Evolutionary conservation across 139 green algal species (phyloP).

Genomic region (Closterium sp.): DNA sequence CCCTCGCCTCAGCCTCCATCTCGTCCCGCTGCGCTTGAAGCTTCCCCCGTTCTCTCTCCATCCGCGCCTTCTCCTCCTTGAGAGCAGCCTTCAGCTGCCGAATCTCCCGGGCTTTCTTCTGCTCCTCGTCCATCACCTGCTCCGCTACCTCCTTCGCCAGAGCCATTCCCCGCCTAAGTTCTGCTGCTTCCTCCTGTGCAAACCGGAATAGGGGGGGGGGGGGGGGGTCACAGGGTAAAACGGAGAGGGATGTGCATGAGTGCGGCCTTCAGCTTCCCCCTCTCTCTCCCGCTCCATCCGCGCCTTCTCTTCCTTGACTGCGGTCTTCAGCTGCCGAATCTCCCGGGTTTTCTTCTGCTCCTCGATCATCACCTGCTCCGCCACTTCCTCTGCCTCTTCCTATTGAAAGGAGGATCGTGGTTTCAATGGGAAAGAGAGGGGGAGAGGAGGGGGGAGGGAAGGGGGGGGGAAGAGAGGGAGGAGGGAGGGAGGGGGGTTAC

Average conservation of each 20-base stretch:
- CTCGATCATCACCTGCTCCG: background rate
- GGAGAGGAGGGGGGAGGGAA: background rate
- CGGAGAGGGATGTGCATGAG: no score
- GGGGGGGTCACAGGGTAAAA: background rate
- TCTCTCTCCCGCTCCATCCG: no score
- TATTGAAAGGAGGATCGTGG: background rate
- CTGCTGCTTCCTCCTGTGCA: background rate
- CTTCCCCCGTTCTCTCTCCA: background rate
- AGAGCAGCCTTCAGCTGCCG: background rate
- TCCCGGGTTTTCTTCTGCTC: background rate
- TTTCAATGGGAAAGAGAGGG: background rate
- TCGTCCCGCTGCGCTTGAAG: background rate
- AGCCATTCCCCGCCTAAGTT: background rate
- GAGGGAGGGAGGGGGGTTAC: no score
- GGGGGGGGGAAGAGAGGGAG: background rate
- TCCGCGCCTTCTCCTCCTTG: background rate
- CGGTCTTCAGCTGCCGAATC: no score
- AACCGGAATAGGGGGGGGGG: no score
- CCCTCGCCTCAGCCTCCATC: background rate
- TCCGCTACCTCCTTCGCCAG: background rate
- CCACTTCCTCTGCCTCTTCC: background rate
- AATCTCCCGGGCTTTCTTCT: background rate
- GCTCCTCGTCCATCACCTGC: background rate
- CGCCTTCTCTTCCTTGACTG: no score
- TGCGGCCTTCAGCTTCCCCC: no score